Conservation (phyloP, 163 green algal species). For the Trebouxia gelatinosa region DNA sequence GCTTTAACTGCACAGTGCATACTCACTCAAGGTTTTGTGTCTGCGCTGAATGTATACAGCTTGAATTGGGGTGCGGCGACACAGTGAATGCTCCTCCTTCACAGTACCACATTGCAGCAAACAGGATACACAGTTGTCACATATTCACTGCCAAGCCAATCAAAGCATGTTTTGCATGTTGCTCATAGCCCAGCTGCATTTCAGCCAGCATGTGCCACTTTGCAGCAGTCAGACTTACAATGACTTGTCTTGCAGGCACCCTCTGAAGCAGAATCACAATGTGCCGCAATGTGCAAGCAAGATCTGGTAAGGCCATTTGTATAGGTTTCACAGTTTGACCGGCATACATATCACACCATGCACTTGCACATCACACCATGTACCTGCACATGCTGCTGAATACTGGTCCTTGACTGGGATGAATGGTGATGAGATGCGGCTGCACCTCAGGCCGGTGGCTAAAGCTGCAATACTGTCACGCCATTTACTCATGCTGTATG, state of each 20-base stretch:
- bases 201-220: neutral
- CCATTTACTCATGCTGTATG: neutral
- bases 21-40: neutral
- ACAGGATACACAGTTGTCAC: too few species aligned
- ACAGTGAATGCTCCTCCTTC: too few species aligned
- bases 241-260: constrained; percentile 85
- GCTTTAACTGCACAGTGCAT: neutral
- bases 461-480: neutral
- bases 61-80: too few species aligned
- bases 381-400: neutral
- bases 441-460: neutral
- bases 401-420: neutral
- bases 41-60: too few species aligned
- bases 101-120: too few species aligned
- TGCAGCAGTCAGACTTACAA: neutral
- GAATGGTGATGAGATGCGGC: neutral
- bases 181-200: neutral
- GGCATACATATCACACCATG: neutral
- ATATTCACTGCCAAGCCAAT: too few species aligned
- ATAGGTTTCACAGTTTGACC: neutral
- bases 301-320: constrained; percentile 57
- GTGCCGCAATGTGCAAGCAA: constrained; percentile 79
- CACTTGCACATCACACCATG: neutral
- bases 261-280: constrained; percentile 95
- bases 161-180: neutral